A percentile compares a stretch with the other conserved stretches of the same genome.
These are phyloP conservation scores for Ligustrum vulgare DNA, from an alignment of 257 asterid species.

Conservation along the genomic window DNA sequence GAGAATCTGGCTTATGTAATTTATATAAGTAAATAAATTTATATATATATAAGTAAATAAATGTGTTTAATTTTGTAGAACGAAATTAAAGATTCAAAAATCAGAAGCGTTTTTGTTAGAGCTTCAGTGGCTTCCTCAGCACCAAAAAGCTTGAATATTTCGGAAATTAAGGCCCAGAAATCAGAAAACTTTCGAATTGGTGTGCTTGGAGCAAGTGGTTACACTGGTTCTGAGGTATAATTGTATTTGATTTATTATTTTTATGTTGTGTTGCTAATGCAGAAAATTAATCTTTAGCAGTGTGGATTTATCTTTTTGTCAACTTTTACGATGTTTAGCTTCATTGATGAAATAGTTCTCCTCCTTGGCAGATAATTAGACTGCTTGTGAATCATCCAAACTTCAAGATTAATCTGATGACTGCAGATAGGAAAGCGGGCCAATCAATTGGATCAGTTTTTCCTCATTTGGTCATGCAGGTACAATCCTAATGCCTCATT, in stretches of 20 bases:
- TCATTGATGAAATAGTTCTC: neutral
- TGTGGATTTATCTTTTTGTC: neutral
- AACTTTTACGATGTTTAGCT: neutral
- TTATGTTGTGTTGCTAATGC: neutral
- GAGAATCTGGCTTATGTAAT: neutral
- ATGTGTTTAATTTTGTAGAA: conserved; percentile 2
- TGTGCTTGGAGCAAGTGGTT: conserved; percentile 22
- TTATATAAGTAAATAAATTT: neutral
- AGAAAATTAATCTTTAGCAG: neutral
- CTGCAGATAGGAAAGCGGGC: conserved; percentile 95
- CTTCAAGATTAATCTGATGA: conserved; percentile 72
- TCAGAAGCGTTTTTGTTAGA: neutral
- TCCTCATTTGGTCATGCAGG: conserved; percentile 81
- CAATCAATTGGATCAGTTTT: conserved; percentile 89
- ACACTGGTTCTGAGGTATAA: conserved; percentile 18
- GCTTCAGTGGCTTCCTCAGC: conserved; percentile 13
- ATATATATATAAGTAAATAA: neutral
- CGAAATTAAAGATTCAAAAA: neutral
- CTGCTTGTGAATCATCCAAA: conserved; percentile 75
- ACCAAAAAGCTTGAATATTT: neutral
- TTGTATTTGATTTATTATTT: conserved; percentile 1
- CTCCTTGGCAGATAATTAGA: conserved; percentile 64
- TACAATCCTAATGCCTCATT: conserved; percentile 24
- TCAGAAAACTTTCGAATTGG: conserved; percentile 10
- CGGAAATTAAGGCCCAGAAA: neutral